phyloP scores from a whole-genome alignment of 192 early-diverging fungal species.

The Paraglomus occultum region DNA sequence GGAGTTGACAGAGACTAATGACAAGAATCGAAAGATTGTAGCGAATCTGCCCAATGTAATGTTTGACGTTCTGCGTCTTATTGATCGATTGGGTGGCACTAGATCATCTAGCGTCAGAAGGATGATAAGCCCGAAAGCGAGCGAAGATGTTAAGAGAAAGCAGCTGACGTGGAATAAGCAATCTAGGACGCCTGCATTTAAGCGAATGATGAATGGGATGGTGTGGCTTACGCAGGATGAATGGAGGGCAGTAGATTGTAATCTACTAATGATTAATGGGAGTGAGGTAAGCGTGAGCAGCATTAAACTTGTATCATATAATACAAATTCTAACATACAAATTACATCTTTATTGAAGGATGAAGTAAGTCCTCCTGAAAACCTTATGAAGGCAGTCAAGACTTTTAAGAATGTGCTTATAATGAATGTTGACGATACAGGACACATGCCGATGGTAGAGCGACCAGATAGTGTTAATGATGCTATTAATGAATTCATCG shows the following conservation, averaged over 20 bases:
- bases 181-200: conserved; percentile 47
- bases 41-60: conserved; percentile 46
- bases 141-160: conserved; percentile 34
- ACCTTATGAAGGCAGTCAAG: conserved; percentile 29
- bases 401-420: conserved; percentile 36
- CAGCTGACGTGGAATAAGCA: conserved; percentile 54
- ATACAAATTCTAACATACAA: not conserved
- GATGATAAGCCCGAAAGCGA: conserved; percentile 39
- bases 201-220: conserved; percentile 40
- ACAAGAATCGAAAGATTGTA: conserved; percentile 30
- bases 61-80: conserved; percentile 40
- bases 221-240: conserved; percentile 36
- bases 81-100: conserved; percentile 50
- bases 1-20: conserved; percentile 38
- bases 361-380: conserved; percentile 37
- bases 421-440: conserved; percentile 40
- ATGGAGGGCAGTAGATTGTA: conserved; percentile 39
- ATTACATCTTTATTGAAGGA: conserved; percentile 36
- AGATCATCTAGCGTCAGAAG: conserved; percentile 46
- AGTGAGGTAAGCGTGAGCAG: conserved; percentile 35
- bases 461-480: conserved; percentile 50
- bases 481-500: conserved; percentile 46
- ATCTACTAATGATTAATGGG: conserved; percentile 48
- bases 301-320: not conserved
- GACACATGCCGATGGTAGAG: conserved; percentile 51